Percentiles rank a stretch among this genome's conserved stretches.
Evolutionary conservation across 768 basidiomycete species (phyloP).

Genomic region (Tylopilus cervinicoccineus): DNA sequence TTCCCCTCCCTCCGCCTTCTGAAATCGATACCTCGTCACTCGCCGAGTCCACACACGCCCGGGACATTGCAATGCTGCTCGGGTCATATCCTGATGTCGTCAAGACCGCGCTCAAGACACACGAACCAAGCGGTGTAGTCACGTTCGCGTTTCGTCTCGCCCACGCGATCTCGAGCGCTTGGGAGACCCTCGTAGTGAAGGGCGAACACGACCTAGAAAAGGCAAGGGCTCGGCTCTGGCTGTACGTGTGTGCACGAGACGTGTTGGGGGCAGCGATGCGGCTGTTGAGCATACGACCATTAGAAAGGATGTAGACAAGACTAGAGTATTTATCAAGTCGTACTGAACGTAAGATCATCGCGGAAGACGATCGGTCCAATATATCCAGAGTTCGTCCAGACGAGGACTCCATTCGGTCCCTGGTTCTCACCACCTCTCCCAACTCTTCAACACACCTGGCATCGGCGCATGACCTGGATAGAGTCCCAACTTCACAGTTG

Average conservation of each 20-base stretch:
- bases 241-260: slow-evolving; percentile 86
- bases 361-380: no score
- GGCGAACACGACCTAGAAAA: slow-evolving; percentile 73
- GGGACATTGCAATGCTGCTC: slow-evolving; percentile 84
- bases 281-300: slow-evolving; percentile 80
- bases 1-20: slow-evolving; percentile 69
- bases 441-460: no score
- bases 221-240: slow-evolving; percentile 80
- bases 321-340: no score
- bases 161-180: slow-evolving; percentile 87
- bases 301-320: slow-evolving; percentile 81
- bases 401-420: no score
- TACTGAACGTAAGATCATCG: no score
- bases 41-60: slow-evolving; percentile 62
- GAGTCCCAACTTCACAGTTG: no score
- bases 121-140: slow-evolving; percentile 89
- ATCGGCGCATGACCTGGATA: no score
- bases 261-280: slow-evolving; percentile 87
- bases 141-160: slow-evolving; percentile 85
- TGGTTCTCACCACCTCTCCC: no score
- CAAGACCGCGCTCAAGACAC: slow-evolving; percentile 74
- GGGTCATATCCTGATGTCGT: slow-evolving; percentile 92
- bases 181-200: slow-evolving; percentile 87
- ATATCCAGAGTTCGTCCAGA: no score
- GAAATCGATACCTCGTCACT: slow-evolving; percentile 69